Evolutionary conservation across 2,329 filamentous ascomycete genomes (phyloP).

Genomic region (Blastomyces parvus): DNA sequence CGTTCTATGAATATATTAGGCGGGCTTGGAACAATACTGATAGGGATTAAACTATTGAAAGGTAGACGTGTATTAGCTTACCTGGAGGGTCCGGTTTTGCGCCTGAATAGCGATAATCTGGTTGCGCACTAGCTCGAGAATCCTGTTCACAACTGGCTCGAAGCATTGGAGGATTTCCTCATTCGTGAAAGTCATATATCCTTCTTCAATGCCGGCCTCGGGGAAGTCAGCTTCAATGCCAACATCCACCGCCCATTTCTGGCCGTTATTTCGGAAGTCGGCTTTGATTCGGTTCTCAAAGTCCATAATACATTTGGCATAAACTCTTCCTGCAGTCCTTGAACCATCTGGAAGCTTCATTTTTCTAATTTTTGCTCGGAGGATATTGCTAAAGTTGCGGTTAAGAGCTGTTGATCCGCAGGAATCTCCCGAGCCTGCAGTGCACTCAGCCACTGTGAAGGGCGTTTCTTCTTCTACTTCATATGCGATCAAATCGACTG

Average conservation of each 20-base stretch:
- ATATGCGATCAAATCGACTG: conserved; percentile 97
- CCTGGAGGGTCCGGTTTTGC: conserved; percentile 82
- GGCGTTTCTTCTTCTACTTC: conserved; percentile 97
- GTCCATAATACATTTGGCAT: conserved; percentile 99
- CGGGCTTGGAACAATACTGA: conserved; percentile 3
- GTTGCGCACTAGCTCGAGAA: conserved; percentile 89
- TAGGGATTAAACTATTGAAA: neutral
- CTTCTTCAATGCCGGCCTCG: conserved; percentile 94
- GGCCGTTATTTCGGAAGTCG: conserved; percentile 97
- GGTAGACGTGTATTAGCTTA: conserved; percentile 27
- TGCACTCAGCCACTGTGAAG: conserved; percentile 95
- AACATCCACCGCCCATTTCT: conserved; percentile 98
- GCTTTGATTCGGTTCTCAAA: conserved; percentile 99
- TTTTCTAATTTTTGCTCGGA: conserved; percentile 94
- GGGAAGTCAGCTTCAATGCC: conserved; percentile 98
- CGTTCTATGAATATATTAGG: conserved; percentile 50
- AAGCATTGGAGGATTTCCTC: conserved; percentile 99
- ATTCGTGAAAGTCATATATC: conserved; percentile 99
- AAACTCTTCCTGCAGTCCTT: conserved; percentile 94
- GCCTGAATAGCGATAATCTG: conserved; percentile 99
- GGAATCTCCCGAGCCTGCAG: conserved; percentile 91
- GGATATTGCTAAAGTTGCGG: conserved; percentile 95
- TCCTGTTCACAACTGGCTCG: conserved; percentile 94
- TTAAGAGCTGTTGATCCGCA: conserved; percentile 98
- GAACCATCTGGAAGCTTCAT: conserved; percentile 98